Evolutionary conservation across 1,284 basidiomycete genomes (phyloP), one percentile per base, ranked within the genome.

Genomic region (Fomes fomentarius): DNA sequence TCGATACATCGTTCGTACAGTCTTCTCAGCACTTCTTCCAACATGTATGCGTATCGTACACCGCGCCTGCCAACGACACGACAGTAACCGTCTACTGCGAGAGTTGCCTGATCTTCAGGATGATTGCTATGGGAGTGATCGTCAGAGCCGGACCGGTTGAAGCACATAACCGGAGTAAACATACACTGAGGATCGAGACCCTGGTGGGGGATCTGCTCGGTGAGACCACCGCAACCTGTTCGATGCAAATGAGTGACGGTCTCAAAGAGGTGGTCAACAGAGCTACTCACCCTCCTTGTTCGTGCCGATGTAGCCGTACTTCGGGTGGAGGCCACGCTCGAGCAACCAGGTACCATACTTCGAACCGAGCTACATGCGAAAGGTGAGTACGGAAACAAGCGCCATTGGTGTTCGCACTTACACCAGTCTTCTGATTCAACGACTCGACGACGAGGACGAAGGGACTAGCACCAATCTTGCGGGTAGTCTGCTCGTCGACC

Each of bases 381-480:
- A n/a, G 2, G 21, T 24, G 37, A 49, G 24, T 26, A 11, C 15
- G n/a, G 5, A 40, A 22, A 41, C 37, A 19, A 28, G 25, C 12
- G 26, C 1, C 14, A 3, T 4, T 7, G 0, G 19, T 6, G 39
- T n/a, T n/a, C n/a, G 52, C 30, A 72, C 84, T 47, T 70, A 89
- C 87, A 15, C 90, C 91, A 12, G 91, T 94, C 82, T 90, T 91
- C 73, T 89, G 87, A 76, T 91, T 93, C 53, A 89, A 76, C n/a
- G 89, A 87, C 73, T 94, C 92, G 21, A 89, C 91, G 37, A 93
- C 83, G 33, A 94, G 80, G 21, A 93, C 89, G 70, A 93, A 93
- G 33, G 79, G 81, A 60, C 79, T 86, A 22, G 75, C 67, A 17
- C 92, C 91, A 49, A 89, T 80, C 76, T 91, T 90, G 69, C 69